phyloP scores from a whole-genome alignment of 257 asterid genomes.

The Coffea canephora region DNA sequence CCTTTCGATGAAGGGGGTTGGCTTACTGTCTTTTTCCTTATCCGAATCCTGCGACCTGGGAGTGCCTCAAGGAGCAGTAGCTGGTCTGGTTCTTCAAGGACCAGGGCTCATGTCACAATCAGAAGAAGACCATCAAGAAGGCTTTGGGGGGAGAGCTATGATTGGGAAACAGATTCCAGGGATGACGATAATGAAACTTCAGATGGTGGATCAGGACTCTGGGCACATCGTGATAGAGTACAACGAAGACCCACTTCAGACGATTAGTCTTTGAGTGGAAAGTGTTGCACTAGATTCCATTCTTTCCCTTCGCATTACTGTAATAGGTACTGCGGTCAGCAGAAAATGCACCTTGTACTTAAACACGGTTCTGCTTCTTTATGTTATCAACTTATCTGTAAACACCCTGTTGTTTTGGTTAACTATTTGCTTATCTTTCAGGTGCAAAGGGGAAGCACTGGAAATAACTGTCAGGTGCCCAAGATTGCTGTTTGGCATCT shows the following conservation, averaged over 20 bases:
- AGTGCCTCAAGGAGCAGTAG: constrained; percentile 40
- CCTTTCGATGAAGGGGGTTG: constrained; percentile 63
- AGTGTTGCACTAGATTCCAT: background rate
- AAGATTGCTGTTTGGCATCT: background rate
- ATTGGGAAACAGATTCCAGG: constrained; percentile 47
- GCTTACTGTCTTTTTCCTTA: constrained; percentile 66
- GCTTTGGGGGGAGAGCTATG: constrained; percentile 67
- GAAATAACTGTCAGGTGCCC: constrained; percentile 5
- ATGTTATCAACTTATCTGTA: background rate
- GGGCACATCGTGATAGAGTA: constrained; percentile 24
- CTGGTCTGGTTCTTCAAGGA: constrained; percentile 48
- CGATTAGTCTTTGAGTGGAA: constrained; percentile 14
- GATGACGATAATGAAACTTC: constrained; percentile 41
- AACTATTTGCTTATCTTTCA: background rate
- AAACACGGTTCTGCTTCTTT: too few relatives aligned
- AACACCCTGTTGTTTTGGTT: background rate
- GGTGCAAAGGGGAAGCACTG: background rate
- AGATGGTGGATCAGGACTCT: constrained; percentile 24
- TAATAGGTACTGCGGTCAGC: constrained; percentile 1
- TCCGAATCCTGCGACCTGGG: constrained; percentile 59
- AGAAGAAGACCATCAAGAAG: constrained; percentile 52
- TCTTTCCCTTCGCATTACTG: background rate
- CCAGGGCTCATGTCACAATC: constrained; percentile 45
- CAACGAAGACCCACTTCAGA: constrained; percentile 38
- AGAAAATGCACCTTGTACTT: background rate